Conservation (phyloP, 1,139 yeast species). For the Zygosaccharomyces pseudobailii region DNA sequence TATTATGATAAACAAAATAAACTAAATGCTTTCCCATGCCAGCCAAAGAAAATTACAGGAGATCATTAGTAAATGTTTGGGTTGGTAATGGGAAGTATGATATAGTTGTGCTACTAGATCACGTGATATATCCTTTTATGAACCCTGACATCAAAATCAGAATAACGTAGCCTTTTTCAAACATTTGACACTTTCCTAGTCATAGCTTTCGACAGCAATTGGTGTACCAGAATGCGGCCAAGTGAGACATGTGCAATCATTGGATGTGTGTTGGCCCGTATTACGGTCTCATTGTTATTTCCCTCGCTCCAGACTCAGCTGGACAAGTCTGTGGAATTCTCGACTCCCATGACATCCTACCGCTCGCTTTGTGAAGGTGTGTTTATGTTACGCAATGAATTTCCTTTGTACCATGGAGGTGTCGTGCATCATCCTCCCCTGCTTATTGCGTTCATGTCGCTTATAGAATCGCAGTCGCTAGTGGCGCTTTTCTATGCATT, state of each 20-base stretch:
- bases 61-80: no score
- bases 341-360: constrained; percentile 38
- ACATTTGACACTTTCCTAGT: background rate
- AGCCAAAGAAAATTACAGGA: no score
- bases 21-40: no score
- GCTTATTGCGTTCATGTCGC: constrained; percentile 47
- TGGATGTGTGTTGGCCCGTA: constrained; percentile 16
- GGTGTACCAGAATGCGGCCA: constrained; percentile 1
- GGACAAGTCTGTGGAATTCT: constrained; percentile 61
- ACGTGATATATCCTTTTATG: background rate
- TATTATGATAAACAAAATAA: no score
- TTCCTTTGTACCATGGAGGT: constrained; percentile 77
- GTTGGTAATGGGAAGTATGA: no score
- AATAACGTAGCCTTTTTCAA: background rate
- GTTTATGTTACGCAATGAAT: constrained; percentile 54
- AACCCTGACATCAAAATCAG: background rate
- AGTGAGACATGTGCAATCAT: constrained; percentile 6
- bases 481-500: constrained; percentile 38
- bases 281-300: constrained; percentile 20
- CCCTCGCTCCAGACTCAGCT: constrained; percentile 31
- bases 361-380: constrained; percentile 71
- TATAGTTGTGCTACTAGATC: no score
- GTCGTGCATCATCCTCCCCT: constrained; percentile 84
- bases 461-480: constrained; percentile 32
- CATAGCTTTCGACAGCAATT: background rate